Evolutionary conservation across 2,329 filamentous ascomycete species (phyloP).

Genomic region (Teratosphaeriaceae sp.): DNA sequence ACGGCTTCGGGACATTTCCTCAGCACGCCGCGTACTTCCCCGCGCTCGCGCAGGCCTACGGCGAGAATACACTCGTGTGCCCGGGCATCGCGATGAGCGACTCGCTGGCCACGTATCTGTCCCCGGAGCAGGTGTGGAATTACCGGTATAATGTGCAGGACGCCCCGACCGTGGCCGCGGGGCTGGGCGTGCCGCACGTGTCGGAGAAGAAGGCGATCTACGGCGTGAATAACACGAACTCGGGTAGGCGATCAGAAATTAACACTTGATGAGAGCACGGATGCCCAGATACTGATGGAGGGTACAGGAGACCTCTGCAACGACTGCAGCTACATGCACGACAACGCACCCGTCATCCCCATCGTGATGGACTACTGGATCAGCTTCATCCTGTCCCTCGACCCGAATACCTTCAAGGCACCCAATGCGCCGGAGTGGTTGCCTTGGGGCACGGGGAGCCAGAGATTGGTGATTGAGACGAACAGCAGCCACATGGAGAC

Average conservation of each 20-base stretch:
- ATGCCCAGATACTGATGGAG: too few relatives aligned
- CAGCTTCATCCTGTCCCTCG: conserved; percentile 35
- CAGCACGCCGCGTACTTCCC: conserved; percentile 5
- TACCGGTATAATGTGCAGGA: conserved; percentile 44
- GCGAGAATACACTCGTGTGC: conserved; percentile 7
- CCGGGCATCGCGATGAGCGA: conserved; percentile 6
- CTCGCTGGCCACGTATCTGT: conserved; percentile 1
- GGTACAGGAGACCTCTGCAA: conserved; percentile 26
- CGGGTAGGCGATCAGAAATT: too few relatives aligned
- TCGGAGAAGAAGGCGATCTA: conserved; percentile 9
- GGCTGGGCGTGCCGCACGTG: conserved; percentile 34
- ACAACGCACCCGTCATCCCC: conserved; percentile 28
- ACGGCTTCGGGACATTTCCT: conserved; percentile 2
- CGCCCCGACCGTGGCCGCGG: conserved; percentile 26
- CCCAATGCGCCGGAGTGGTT: conserved; percentile 25
- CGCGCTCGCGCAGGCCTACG: conserved; percentile 4
- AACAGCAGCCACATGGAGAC: conserved; percentile 22
- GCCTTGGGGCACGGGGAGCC: conserved; percentile 9
- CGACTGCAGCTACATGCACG: conserved; percentile 18
- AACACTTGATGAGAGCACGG: too few relatives aligned
- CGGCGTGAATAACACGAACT: conserved; percentile 14
- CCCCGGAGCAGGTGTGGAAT: conserved; percentile 33
- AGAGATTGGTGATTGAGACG: conserved; percentile 16
- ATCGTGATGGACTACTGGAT: conserved; percentile 38
- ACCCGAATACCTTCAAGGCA: conserved; percentile 33